These are phyloP conservation scores for Rhodomyrtus tomentosa DNA, from an alignment of 345 rosid genomes.

Conservation along the genomic window DNA sequence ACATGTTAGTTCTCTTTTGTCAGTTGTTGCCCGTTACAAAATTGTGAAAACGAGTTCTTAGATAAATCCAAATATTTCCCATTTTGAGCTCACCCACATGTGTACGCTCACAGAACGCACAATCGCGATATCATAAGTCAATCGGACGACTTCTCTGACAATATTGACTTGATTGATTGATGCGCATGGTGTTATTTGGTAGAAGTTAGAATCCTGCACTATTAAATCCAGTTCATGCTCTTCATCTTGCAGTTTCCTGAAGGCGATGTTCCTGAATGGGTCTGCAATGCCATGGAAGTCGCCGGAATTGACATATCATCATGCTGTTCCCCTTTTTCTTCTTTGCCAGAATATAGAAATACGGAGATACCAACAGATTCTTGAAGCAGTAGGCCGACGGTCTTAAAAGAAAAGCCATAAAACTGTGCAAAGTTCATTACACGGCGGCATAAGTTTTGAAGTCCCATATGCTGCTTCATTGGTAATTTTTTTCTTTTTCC, in stretches of 20 bases:
- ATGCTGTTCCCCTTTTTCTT: conserved; percentile 26
- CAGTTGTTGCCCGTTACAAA: background rate
- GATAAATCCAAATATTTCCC: background rate
- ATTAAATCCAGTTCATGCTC: background rate
- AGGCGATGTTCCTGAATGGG: conserved; percentile 76
- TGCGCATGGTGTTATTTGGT: background rate
- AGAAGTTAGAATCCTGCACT: background rate
- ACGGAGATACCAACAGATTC: background rate
- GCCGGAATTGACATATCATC: conserved; percentile 62
- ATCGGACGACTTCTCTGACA: background rate
- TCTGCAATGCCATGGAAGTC: conserved; percentile 79
- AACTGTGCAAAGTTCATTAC: background rate
- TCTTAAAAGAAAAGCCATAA: background rate
- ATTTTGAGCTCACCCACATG: background rate
- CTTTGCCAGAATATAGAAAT: background rate
- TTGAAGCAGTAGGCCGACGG: background rate
- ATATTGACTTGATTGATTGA: background rate
- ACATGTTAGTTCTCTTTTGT: background rate
- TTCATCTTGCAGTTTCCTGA: conserved; percentile 43
- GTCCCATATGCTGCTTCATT: conserved; percentile 13
- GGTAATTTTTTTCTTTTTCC: background rate
- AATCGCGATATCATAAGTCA: background rate
- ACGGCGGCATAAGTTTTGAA: conserved; percentile 23
- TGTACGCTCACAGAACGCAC: background rate
- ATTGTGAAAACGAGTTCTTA: background rate